Evolutionary conservation across 495 filamentous ascomycete genomes (phyloP).

Genomic region (Trichoderma asperelloides): DNA sequence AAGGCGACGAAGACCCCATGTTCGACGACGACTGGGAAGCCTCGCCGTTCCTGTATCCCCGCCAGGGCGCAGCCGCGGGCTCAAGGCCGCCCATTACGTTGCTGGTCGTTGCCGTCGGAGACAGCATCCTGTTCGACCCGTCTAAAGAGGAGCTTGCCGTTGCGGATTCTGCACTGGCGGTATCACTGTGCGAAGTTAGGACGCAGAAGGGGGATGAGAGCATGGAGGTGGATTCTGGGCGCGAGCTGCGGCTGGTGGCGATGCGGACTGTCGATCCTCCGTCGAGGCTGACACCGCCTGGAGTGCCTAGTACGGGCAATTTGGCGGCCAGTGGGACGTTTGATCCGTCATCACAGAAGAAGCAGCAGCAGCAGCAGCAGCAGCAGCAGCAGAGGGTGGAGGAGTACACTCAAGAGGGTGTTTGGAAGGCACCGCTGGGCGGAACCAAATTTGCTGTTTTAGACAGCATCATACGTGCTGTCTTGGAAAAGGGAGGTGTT

Average conservation of each 20-base stretch:
- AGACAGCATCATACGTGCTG: constrained; percentile 55
- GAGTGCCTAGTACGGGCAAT: constrained; percentile 60
- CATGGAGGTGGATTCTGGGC: constrained; percentile 24
- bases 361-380: constrained; percentile 31
- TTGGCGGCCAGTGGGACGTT: constrained; percentile 42
- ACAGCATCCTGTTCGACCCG: constrained; percentile 91
- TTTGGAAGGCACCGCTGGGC: constrained; percentile 71
- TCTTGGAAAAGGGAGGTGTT: constrained; percentile 61
- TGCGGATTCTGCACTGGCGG: constrained; percentile 76
- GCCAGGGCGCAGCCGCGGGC: constrained; percentile 18
- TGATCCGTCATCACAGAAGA: constrained; percentile 31
- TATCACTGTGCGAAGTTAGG: constrained; percentile 48
- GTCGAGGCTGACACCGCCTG: constrained; percentile 47
- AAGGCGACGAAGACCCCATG: constrained; percentile 86
- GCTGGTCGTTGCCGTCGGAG: constrained; percentile 75
- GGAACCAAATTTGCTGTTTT: constrained; percentile 64
- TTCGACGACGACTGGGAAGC: constrained; percentile 98
- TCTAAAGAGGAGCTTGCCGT: constrained; percentile 83
- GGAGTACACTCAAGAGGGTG: constrained; percentile 51
- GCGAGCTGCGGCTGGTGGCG: constrained; percentile 43
- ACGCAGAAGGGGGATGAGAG: background rate
- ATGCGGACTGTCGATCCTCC: constrained; percentile 63
- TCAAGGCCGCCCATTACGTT: constrained; percentile 72
- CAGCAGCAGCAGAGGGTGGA: constrained; percentile 33
- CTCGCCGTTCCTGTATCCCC: constrained; percentile 65